Conservation (phyloP, 768 basidiomycete genomes). For the Pisolithus sp. region DNA sequence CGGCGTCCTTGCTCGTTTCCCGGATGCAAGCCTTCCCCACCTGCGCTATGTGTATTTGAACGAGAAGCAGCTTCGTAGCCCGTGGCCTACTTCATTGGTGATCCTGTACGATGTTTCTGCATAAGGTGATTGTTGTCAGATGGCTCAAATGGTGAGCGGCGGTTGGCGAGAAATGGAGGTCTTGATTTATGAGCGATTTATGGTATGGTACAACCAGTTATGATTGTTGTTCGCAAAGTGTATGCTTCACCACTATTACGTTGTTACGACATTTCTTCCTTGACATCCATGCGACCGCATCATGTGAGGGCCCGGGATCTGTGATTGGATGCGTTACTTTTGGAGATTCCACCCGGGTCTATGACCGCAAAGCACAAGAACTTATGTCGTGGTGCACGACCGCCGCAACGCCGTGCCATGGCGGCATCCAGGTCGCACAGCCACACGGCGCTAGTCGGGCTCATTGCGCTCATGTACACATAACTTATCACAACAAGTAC, state of each 20-base stretch:
- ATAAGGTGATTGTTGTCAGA: slow-evolving; percentile 6
- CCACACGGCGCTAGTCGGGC: no score
- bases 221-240: background rate
- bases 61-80: slow-evolving; percentile 38
- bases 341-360: no score
- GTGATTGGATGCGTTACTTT: no score
- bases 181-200: background rate
- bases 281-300: no score
- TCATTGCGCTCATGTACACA: no score
- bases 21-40: slow-evolving; percentile 40
- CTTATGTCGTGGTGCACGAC: no score
- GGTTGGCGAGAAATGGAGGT: background rate
- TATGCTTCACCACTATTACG: background rate
- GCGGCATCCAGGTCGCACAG: no score
- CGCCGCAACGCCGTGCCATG: no score
- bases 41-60: slow-evolving; percentile 53
- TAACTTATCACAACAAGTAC: no score
- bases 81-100: slow-evolving; percentile 66
- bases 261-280: background rate
- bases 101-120: slow-evolving; percentile 35
- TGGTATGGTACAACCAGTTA: background rate
- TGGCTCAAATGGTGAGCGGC: background rate
- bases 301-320: no score
- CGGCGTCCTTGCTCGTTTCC: slow-evolving; percentile 56
- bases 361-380: no score